Conservation (phyloP, 2,329 filamentous ascomycete species). For the Amphichorda felina region DNA sequence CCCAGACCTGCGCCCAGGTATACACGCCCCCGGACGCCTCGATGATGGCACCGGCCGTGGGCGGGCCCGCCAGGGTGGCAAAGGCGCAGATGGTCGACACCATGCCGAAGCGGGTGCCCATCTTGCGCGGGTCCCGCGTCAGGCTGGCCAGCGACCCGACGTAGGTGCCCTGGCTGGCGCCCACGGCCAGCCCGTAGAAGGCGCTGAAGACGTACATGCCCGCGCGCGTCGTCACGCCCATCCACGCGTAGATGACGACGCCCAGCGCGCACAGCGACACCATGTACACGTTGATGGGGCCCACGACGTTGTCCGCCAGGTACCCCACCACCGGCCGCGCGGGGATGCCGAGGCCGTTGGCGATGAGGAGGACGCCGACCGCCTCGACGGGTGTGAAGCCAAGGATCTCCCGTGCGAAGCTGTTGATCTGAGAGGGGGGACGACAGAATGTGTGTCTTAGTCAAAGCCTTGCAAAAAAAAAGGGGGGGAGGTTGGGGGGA, state of each 20-base stretch:
- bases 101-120: slow-evolving; percentile 34
- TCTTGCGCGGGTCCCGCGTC: slow-evolving; percentile 27
- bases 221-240: slow-evolving; percentile 27
- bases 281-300: slow-evolving; percentile 43
- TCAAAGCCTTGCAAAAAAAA: too few relatives aligned
- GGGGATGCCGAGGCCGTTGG: slow-evolving; percentile 43
- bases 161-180: slow-evolving; percentile 29
- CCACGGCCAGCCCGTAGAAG: slow-evolving; percentile 30
- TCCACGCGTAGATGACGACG: slow-evolving; percentile 43
- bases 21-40: slow-evolving; percentile 25
- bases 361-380: slow-evolving; percentile 42
- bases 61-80: slow-evolving; percentile 30
- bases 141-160: slow-evolving; percentile 27
- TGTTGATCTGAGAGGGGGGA: slow-evolving; percentile 24
- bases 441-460: too few relatives aligned
- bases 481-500: not conserved
- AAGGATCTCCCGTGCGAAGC: slow-evolving; percentile 28
- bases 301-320: slow-evolving; percentile 38
- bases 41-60: slow-evolving; percentile 31
- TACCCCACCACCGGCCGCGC: slow-evolving; percentile 40
- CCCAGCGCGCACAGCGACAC: slow-evolving; percentile 30
- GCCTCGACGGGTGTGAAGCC: slow-evolving; percentile 34
- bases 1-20: slow-evolving; percentile 34
- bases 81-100: slow-evolving; percentile 27
- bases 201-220: slow-evolving; percentile 31